Percentiles rank a stretch among this genome's conserved stretches.
These are phyloP conservation scores for Pinus albicaulis DNA, from an alignment of 75 land plant genomes.

Conservation along the genomic window DNA sequence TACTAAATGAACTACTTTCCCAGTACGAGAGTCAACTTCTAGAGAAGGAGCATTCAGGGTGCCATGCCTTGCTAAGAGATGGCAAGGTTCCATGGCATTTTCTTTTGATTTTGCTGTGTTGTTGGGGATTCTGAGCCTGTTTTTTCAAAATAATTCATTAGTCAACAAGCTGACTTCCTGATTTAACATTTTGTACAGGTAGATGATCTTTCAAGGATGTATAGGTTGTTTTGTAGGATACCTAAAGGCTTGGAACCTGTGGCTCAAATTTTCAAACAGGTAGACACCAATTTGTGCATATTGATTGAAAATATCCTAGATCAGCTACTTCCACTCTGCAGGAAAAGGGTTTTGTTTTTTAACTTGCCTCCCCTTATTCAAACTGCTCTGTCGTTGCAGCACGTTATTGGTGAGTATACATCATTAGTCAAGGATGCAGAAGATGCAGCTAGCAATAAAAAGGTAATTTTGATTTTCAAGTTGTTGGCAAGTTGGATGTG, in stretches of 20 bases:
- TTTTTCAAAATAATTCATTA: background rate
- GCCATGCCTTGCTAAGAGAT: conserved; percentile 86
- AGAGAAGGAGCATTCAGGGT: no score
- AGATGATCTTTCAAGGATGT: conserved; percentile 61
- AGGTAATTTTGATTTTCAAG: conserved; percentile 33
- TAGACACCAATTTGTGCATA: no score
- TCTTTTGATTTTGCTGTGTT: background rate
- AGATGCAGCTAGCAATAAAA: conserved; percentile 36
- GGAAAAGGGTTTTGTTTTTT: no score
- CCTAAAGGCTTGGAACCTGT: no score
- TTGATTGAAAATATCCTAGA: no score
- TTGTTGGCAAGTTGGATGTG: no score
- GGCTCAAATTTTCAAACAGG: no score
- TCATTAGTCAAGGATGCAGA: no score
- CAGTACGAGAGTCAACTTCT: no score
- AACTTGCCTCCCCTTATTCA: background rate
- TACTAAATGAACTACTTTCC: conserved; percentile 80
- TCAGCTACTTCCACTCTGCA: no score
- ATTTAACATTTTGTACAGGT: conserved; percentile 31
- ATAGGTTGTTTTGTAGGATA: no score
- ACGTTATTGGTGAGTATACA: conserved; percentile 54
- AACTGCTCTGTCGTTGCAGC: conserved; percentile 82
- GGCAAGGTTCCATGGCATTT: conserved; percentile 61
- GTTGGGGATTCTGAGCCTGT: background rate
- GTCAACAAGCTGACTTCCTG: background rate